Conservation (phyloP, 2,329 filamentous ascomycete species). For the Blastomyces silverae region DNA sequence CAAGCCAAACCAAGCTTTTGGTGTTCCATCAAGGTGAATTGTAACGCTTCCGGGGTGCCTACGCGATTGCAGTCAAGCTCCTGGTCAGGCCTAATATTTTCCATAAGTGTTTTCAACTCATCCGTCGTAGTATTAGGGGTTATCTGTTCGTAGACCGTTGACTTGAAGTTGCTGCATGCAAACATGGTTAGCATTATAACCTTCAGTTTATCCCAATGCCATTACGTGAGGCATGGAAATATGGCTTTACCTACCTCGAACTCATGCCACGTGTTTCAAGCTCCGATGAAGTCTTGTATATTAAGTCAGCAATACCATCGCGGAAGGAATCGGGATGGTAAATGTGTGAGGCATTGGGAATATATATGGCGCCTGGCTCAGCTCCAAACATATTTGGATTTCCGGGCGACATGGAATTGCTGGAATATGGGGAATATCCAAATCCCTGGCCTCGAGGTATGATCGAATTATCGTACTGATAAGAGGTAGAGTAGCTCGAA, state of each 20-base stretch:
- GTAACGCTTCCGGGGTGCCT: slow-evolving; percentile 62
- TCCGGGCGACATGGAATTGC: neutral
- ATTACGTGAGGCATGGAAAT: neutral
- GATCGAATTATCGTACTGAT: neutral
- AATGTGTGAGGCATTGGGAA: neutral
- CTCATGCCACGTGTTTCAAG: neutral
- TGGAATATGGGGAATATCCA: neutral
- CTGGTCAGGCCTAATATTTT: slow-evolving; percentile 67
- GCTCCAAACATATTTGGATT: neutral
- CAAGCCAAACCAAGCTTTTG: slow-evolving; percentile 72
- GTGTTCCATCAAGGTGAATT: slow-evolving; percentile 66
- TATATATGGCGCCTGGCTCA: neutral
- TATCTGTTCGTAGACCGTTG: slow-evolving; percentile 9
- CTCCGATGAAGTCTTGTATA: neutral
- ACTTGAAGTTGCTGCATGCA: neutral
- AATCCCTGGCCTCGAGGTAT: neutral
- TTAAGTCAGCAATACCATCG: neutral
- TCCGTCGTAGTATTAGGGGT: slow-evolving; percentile 52
- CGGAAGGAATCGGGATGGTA: neutral
- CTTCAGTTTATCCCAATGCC: neutral
- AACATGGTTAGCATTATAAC: neutral
- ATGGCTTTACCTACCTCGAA: slow-evolving; percentile 7
- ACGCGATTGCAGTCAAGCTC: slow-evolving; percentile 57
- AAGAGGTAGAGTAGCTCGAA: neutral
- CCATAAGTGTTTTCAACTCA: slow-evolving; percentile 62